Evolutionary conservation across 192 early-diverging fungal genomes (phyloP).

Genomic region (Gamsiella multidivaricata): DNA sequence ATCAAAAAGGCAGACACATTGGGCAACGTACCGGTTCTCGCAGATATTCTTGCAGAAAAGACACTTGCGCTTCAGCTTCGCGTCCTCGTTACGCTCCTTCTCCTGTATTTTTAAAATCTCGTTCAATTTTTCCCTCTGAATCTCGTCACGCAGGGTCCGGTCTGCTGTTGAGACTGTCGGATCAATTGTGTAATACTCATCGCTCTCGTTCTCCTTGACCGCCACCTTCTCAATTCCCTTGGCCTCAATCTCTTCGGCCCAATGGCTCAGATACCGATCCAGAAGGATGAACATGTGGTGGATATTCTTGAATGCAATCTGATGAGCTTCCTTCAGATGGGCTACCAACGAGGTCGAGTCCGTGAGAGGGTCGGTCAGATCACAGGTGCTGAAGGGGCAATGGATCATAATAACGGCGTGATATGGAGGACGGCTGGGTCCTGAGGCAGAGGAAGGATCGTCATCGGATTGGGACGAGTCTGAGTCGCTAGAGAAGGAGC

Average conservation of each 20-base stretch:
- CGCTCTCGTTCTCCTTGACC: constrained; percentile 29
- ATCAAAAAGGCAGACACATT: not conserved
- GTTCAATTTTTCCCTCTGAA: constrained; percentile 78
- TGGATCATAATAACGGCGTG: constrained; percentile 65
- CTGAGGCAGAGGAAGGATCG: constrained; percentile 32
- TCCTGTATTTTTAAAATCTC: constrained; percentile 81
- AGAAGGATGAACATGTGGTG: constrained; percentile 83
- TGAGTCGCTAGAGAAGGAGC: constrained; percentile 54
- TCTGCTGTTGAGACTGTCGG: constrained; percentile 66
- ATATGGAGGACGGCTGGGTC: constrained; percentile 55
- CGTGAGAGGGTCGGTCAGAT: constrained; percentile 56
- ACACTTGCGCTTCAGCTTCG: constrained; percentile 80
- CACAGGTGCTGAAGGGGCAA: constrained; percentile 76
- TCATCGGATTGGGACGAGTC: constrained; percentile 47
- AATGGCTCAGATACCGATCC: constrained; percentile 80
- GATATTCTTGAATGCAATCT: constrained; percentile 73
- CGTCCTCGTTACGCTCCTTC: constrained; percentile 73
- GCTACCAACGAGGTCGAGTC: constrained; percentile 72
- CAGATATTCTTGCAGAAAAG: constrained; percentile 92
- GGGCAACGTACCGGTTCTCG: constrained; percentile 62
- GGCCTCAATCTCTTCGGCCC: constrained; percentile 66
- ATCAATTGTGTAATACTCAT: constrained; percentile 68
- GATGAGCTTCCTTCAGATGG: constrained; percentile 75
- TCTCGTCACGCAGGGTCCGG: constrained; percentile 74
- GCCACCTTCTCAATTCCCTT: constrained; percentile 51